Conservation (phyloP, 2,329 filamentous ascomycete species). For the Nannizzia gypsea region DNA sequence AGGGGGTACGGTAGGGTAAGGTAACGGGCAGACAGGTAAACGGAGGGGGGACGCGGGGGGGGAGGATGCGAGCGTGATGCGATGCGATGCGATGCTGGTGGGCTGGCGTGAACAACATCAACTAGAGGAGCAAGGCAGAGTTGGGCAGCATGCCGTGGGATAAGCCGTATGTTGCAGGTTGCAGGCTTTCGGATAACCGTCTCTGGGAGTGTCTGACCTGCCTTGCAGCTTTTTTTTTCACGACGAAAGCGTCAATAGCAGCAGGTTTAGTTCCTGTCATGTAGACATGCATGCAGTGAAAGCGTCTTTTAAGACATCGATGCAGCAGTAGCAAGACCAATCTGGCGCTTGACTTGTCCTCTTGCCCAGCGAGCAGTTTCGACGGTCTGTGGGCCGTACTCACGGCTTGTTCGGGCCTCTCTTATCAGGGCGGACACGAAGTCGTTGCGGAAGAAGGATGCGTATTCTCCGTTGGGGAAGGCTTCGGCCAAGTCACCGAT, state of each 20-base stretch:
- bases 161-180: background rate
- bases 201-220: background rate
- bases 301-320: constrained; percentile 27
- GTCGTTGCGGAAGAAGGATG: constrained; percentile 73
- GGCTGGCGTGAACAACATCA: background rate
- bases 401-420: constrained; percentile 79
- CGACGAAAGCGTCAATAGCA: background rate
- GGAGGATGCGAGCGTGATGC: background rate
- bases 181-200: background rate
- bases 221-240: background rate
- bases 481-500: constrained; percentile 92
- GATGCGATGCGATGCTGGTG: background rate
- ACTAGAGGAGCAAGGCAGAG: background rate
- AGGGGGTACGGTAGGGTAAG: background rate
- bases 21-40: background rate
- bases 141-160: background rate
- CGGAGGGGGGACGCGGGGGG: background rate
- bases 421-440: constrained; percentile 86
- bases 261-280: background rate
- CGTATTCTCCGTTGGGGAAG: constrained; percentile 81
- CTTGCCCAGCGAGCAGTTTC: constrained; percentile 95
- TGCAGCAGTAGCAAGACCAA: constrained; percentile 28
- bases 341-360: constrained; percentile 90
- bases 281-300: background rate
- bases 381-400: constrained; percentile 72